Percentiles rank a stretch among this genome's conserved stretches.
Evolutionary conservation across 2,329 filamentous ascomycete genomes (phyloP).

Genomic region (Verticillium tricorpus): DNA sequence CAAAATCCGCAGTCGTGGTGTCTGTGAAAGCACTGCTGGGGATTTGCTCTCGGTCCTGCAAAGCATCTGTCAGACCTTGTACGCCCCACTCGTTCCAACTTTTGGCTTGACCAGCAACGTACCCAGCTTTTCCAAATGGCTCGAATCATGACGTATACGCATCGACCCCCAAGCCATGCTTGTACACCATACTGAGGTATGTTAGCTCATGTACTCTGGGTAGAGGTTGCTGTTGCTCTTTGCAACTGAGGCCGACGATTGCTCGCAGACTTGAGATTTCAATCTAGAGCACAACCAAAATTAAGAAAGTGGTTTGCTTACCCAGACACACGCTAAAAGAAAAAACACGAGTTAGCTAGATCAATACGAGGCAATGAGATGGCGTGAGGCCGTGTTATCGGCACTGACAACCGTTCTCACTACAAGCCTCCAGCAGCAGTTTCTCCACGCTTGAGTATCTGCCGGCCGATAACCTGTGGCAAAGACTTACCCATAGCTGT

Average conservation of each 20-base stretch:
- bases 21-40: slow-evolving; percentile 36
- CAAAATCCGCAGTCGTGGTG: slow-evolving; percentile 70
- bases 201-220: neutral
- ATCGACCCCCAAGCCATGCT: slow-evolving; percentile 77
- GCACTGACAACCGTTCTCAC: no score
- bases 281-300: no score
- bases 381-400: no score
- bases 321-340: neutral
- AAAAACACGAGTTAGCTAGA: no score
- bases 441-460: no score
- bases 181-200: slow-evolving; percentile 64
- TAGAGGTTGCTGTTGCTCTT: neutral
- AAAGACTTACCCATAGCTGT: slow-evolving; percentile 62
- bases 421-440: no score
- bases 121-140: slow-evolving; percentile 73
- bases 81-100: no score
- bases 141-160: slow-evolving; percentile 84
- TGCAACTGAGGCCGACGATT: no score
- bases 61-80: no score
- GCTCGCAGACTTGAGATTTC: no score
- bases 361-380: no score
- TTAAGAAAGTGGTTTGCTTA: neutral
- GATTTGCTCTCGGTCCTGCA: neutral
- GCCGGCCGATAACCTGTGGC: no score
- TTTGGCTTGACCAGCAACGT: slow-evolving; percentile 15